These are phyloP conservation scores for Stenogyne calaminthoides DNA, from an alignment of 305 asterid species.

Conservation along the genomic window DNA sequence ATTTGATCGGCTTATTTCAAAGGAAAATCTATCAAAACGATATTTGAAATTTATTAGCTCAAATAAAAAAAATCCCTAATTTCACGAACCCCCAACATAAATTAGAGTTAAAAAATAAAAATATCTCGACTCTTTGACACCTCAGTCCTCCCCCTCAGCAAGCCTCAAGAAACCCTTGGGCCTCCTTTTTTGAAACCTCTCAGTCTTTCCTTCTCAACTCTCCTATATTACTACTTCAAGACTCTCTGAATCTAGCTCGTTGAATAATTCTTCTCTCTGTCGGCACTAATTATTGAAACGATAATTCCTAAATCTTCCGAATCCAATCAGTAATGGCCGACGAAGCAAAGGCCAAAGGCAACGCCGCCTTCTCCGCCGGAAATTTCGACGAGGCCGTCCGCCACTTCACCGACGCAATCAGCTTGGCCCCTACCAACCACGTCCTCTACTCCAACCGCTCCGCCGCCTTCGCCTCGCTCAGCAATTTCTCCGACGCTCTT, in stretches of 20 bases:
- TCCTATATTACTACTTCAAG: background rate
- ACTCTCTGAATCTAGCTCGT: background rate
- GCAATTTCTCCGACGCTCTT: conserved; percentile 64
- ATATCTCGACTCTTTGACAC: background rate
- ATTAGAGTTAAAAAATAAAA: too few species aligned
- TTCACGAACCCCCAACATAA: too few species aligned
- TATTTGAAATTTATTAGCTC: too few species aligned
- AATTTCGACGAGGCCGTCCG: conserved; percentile 56
- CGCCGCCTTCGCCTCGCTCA: conserved; percentile 79
- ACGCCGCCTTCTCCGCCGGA: conserved; percentile 86
- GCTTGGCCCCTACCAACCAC: conserved; percentile 65
- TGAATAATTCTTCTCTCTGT: background rate
- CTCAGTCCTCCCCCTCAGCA: background rate
- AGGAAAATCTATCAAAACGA: too few species aligned
- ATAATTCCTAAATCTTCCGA: too few species aligned
- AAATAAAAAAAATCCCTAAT: too few species aligned
- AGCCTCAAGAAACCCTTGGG: background rate
- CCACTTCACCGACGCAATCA: conserved; percentile 77
- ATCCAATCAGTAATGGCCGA: conserved; percentile 28
- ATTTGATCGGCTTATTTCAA: too few species aligned
- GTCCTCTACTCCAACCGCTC: conserved; percentile 91
- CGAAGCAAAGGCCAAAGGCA: conserved; percentile 91
- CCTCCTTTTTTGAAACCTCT: background rate
- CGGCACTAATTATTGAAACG: background rate
- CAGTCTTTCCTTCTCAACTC: background rate